phyloP scores from a whole-genome alignment of 768 basidiomycete species.

The Suillus ampliporus region DNA sequence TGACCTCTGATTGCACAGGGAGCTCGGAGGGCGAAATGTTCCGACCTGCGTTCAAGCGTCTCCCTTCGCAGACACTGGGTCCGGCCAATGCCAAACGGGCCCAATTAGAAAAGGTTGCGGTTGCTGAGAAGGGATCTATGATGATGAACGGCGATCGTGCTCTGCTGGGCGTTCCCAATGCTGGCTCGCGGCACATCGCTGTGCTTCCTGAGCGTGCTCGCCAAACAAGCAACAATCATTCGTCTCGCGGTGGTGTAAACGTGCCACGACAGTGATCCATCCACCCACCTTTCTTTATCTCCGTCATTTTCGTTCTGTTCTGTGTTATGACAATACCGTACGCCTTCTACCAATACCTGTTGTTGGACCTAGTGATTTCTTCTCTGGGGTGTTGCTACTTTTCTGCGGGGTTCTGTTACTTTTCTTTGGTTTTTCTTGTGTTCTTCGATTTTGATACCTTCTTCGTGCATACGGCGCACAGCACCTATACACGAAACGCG shows the following conservation, averaged over 20 bases:
- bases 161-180: constrained; percentile 22
- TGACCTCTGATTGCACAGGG: constrained; percentile 37
- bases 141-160: neutral
- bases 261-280: neutral
- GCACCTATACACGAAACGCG: no score
- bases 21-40: constrained; percentile 37
- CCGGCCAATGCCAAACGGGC: constrained; percentile 61
- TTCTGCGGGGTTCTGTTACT: neutral
- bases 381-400: neutral
- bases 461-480: neutral
- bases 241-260: neutral
- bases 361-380: neutral
- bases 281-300: neutral
- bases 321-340: neutral
- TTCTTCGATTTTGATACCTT: neutral
- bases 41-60: constrained; percentile 73
- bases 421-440: neutral
- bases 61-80: constrained; percentile 76
- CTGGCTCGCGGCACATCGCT: constrained; percentile 31
- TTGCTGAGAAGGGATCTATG: constrained; percentile 24
- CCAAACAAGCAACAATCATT: constrained; percentile 15
- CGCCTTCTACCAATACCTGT: constrained; percentile 9
- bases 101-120: constrained; percentile 43
- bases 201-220: constrained; percentile 38
- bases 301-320: neutral